Evolutionary conservation across 2,329 filamentous ascomycete species (phyloP).

Genomic region (Aureobasidium sp.): DNA sequence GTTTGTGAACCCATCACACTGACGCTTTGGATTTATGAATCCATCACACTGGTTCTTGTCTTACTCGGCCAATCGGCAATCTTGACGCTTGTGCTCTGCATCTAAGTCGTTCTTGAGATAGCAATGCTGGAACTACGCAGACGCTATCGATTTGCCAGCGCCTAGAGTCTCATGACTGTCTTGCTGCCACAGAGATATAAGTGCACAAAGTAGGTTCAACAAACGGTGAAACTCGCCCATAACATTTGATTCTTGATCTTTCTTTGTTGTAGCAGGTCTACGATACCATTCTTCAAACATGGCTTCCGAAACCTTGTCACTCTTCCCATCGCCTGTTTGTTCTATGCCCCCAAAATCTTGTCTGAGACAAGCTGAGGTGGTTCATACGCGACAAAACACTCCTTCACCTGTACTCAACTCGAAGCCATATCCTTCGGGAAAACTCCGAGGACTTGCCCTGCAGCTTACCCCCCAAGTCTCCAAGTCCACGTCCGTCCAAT

Average conservation of each 20-base stretch:
- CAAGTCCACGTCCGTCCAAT: not conserved
- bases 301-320: constrained; percentile 16
- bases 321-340: constrained; percentile 17
- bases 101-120: not conserved
- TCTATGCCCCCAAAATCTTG: constrained; percentile 17
- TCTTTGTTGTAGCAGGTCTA: constrained; percentile 5
- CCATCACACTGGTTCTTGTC: not conserved
- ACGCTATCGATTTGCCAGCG: constrained; percentile 16
- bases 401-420: constrained; percentile 6
- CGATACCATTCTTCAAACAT: not conserved
- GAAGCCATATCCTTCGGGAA: not conserved
- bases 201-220: not conserved
- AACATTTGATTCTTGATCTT: not conserved
- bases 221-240: not conserved
- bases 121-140: not conserved
- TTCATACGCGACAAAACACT: constrained; percentile 10
- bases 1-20: no score
- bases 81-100: not conserved
- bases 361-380: constrained; percentile 12
- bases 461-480: constrained; percentile 1
- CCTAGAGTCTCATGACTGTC: not conserved
- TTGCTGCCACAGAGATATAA: constrained; percentile 8
- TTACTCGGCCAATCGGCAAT: not conserved
- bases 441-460: constrained; percentile 12
- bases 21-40: no score